Base-by-base conservation (phyloP, 768 basidiomycete species). In the Leccinellum rugosiceps region DNA sequence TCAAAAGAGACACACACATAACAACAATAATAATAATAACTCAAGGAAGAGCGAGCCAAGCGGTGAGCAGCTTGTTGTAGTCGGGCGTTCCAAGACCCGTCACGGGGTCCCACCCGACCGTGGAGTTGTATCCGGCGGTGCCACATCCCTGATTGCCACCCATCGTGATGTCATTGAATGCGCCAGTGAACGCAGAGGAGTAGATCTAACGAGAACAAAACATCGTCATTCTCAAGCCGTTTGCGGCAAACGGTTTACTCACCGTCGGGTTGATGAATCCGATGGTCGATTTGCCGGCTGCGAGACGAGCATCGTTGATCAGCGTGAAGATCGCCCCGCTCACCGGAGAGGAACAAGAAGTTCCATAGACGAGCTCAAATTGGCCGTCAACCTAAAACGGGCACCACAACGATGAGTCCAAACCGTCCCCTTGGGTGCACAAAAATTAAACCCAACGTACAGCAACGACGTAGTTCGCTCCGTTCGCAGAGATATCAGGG, bases 41-140 rank as follows among this genome's bases (percentile, higher is more conserved):
- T 76, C 64, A 74, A 26, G 76, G 77, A 28, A 80, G 66, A 1
- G 49, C 60, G 23, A 79, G 50, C 76, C 76, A 78, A 54, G 71
- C 74, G 54, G 72, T 68, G 32, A 79, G 65, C 56, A 88, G 69
- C 57, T 76, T 78, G 48, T 74, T 63, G 66, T 85, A 87, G 63
- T 85, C 78, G 34, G 69, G 72, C 10, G 71, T 73, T 13, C 74
- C 72, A 0, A 70, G 58, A 15, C 74, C 74, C 2, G 74, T 73
- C 51, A 75, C 72, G 19, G 72, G 72, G 45, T 70, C 68, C 65
- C 66, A 71, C 2, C 69, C 68, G 5, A 25, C 15, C 1, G 63
- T 59, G 6, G 69, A 63, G 17, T 55, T 63, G 57, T 57, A 72
- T 13, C 72, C 70, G 2, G 44, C 38, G 3, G 72, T 69, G 23